Conservation (phyloP, 768 basidiomycete genomes). For the Mycena epipterygia region DNA sequence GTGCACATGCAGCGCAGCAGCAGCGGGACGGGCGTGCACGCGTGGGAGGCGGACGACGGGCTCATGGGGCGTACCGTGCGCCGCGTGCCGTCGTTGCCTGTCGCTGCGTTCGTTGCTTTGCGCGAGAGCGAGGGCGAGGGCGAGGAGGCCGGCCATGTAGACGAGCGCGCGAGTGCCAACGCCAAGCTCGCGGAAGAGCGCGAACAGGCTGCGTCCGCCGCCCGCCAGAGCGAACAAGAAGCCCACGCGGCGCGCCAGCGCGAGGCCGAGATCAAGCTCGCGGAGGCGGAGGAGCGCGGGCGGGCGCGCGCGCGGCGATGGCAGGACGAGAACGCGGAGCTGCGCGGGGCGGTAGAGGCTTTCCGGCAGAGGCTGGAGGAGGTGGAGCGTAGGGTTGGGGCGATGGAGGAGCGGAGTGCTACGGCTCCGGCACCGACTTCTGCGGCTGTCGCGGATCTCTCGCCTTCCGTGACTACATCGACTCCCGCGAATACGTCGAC, state of each 20-base stretch:
- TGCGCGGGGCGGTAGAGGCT: slow-evolving; percentile 30
- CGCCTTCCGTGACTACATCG: neutral
- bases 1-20: neutral
- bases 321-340: slow-evolving; percentile 25
- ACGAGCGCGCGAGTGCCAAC: no score
- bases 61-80: slow-evolving; percentile 29
- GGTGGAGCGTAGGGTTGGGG: slow-evolving; percentile 38
- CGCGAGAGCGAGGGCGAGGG: neutral
- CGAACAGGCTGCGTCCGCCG: no score
- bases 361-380: slow-evolving; percentile 39
- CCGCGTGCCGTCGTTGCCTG: slow-evolving; percentile 7
- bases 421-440: neutral
- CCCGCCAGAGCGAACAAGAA: neutral
- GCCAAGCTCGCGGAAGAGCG: no score
- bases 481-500: neutral
- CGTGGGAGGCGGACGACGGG: slow-evolving; percentile 35
- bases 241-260: neutral
- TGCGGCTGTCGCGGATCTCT: neutral
- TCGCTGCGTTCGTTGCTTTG: neutral
- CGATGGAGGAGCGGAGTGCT: slow-evolving; percentile 32
- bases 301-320: slow-evolving; percentile 20
- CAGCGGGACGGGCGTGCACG: slow-evolving; percentile 28
- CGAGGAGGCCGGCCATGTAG: no score
- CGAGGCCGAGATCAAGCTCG: neutral
- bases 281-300: slow-evolving; percentile 6